phyloP scores from a whole-genome alignment of 805 yeast genomes.

The Lipomyces japonicus region DNA sequence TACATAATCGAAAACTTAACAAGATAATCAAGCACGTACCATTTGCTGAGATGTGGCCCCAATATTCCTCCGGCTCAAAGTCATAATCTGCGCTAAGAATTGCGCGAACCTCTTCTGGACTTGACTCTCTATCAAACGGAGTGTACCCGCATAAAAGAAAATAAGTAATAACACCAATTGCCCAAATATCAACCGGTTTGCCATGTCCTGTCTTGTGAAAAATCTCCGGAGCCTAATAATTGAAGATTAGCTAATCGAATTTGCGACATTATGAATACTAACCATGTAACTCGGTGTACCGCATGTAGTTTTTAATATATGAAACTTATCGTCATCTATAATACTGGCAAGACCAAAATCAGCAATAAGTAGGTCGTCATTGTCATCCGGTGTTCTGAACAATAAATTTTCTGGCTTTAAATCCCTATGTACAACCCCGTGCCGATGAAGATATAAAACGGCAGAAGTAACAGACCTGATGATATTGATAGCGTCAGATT shows the following conservation, averaged over 20 bases:
- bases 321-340: slow-evolving; percentile 39
- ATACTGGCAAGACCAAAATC: slow-evolving; percentile 65
- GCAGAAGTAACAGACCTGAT: slow-evolving; percentile 52
- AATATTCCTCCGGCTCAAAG: slow-evolving; percentile 59
- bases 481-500: slow-evolving; percentile 49
- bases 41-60: slow-evolving; percentile 49
- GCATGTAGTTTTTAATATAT: slow-evolving; percentile 45
- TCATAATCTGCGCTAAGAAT: slow-evolving; percentile 55
- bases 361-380: slow-evolving; percentile 48
- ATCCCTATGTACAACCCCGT: slow-evolving; percentile 66
- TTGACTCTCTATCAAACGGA: slow-evolving; percentile 73
- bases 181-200: slow-evolving; percentile 67
- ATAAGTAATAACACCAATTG: slow-evolving; percentile 67
- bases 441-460: slow-evolving; percentile 53
- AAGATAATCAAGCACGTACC: slow-evolving; percentile 33
- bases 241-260: neutral
- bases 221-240: slow-evolving; percentile 58
- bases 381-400: slow-evolving; percentile 43
- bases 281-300: slow-evolving; percentile 69
- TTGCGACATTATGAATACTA: neutral
- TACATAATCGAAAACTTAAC: neutral
- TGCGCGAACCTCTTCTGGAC: slow-evolving; percentile 62
- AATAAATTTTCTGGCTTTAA: slow-evolving; percentile 68
- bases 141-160: slow-evolving; percentile 70
- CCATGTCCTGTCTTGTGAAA: slow-evolving; percentile 52